Evolutionary conservation across 495 filamentous ascomycete genomes (phyloP), one percentile per base, ranked within the genome.

Genomic region (Trichocladium antarcticum): DNA sequence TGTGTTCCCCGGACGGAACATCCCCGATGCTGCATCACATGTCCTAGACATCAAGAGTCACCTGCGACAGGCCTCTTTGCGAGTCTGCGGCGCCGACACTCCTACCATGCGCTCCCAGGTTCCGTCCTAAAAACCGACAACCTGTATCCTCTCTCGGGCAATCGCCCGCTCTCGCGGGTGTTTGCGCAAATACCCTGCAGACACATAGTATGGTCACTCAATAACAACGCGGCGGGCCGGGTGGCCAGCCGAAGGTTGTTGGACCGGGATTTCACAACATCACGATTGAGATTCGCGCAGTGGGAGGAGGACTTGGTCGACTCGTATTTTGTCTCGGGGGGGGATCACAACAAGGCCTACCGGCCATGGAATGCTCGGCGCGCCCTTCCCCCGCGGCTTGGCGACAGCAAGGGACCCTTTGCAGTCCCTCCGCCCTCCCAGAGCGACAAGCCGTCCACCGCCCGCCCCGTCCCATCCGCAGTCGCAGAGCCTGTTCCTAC

Each of bases 181-280:
- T 64, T 68, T 60, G 64, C 68, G 62, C 64, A 68, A 68, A 76
- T 76, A 75, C 68, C 65, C 53, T 61, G 51, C 61, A 70, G 64
- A 58, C 51, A 47, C 54, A 50, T 53, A 46, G 42, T 17, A 77
- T 77, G 75, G 67, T 61, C 39, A 45, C 60, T 38, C 70, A 69
- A 68, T 77, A 73, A 68, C 72, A 56, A 51, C 35, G 48, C 21
- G 34, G 70, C 45, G 59, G 74, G 72, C 74, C 72, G 71, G 71
- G 74, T 65, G 70, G 74, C 73, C 73, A 69, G 14, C 48, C 46
- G 47, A 45, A 42, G 39, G 40, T 22, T 64, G 29, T 57, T 50
- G 34, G 54, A 37, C 37, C 17, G 24, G 11, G 15, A 45, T 6
- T 37, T 37, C 28, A 34, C 47, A 12, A 42, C 37, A 16, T 24